Evolutionary conservation across 1,139 yeast species (phyloP).

Genomic region (Zygoascus sp.): DNA sequence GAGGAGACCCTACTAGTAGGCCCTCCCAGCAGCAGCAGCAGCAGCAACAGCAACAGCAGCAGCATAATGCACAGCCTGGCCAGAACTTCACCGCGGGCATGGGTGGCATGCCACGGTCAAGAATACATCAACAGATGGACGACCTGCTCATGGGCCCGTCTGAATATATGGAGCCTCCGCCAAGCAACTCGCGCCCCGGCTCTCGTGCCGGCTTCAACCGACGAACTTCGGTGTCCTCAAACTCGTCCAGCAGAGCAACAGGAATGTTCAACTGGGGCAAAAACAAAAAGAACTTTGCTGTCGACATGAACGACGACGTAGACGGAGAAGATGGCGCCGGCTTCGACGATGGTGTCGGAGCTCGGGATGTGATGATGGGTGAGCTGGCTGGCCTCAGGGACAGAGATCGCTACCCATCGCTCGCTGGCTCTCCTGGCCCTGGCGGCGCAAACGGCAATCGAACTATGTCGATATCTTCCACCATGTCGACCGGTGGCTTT

Average conservation of each 20-base stretch:
- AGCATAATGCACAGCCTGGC: constrained; percentile 1
- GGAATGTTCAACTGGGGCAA: constrained; percentile 19
- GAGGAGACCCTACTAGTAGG: too few relatives aligned
- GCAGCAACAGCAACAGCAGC: neutral
- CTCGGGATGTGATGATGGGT: constrained; percentile 25
- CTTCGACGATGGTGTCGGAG: constrained; percentile 19
- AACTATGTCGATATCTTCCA: constrained; percentile 32
- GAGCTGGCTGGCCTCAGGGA: constrained; percentile 30
- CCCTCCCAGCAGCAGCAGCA: too few relatives aligned
- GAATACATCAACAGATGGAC: constrained; percentile 27
- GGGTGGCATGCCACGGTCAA: constrained; percentile 31
- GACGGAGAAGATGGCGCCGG: constrained; percentile 19
- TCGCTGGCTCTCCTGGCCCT: constrained; percentile 12
- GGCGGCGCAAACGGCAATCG: constrained; percentile 20
- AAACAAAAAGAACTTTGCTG: constrained; percentile 9
- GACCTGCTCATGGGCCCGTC: constrained; percentile 23
- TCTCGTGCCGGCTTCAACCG: constrained; percentile 17
- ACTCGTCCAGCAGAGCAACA: constrained; percentile 14
- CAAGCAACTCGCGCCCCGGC: constrained; percentile 10
- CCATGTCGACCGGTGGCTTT: constrained; percentile 29
- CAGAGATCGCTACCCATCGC: constrained; percentile 36
- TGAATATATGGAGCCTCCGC: constrained; percentile 5
- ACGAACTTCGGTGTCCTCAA: constrained; percentile 17
- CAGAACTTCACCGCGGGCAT: constrained; percentile 14
- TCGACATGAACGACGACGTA: constrained; percentile 20